Evolutionary conservation across 176 grass and related monocot species (phyloP).

Genomic region (Aegilops speltoides): DNA sequence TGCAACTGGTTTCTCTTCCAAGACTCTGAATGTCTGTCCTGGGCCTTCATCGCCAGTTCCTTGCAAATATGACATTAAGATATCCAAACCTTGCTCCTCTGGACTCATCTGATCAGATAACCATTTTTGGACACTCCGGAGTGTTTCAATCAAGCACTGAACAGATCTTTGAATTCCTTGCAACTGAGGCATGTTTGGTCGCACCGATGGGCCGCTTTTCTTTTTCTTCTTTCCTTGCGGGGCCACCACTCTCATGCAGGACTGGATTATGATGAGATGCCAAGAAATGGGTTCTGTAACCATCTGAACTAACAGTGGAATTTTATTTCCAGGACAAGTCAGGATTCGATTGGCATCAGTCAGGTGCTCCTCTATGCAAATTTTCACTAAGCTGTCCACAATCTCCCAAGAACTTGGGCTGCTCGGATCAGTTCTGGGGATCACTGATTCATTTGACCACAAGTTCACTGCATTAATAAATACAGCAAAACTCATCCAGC

Average conservation of each 20-base stretch:
- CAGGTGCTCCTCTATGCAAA: slow-evolving; percentile 58
- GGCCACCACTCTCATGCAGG: slow-evolving; percentile 55
- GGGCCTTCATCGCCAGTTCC: slow-evolving; percentile 41
- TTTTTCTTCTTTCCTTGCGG: slow-evolving; percentile 92
- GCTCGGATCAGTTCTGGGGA: slow-evolving; percentile 32
- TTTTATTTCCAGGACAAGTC: slow-evolving; percentile 58
- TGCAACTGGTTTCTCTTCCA: slow-evolving; percentile 54
- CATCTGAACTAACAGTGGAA: slow-evolving; percentile 68
- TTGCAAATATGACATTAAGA: slow-evolving; percentile 55
- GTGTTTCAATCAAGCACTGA: slow-evolving; percentile 47
- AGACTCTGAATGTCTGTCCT: slow-evolving; percentile 42
- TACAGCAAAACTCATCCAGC: slow-evolving; percentile 83
- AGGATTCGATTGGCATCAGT: slow-evolving; percentile 39
- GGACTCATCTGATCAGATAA: slow-evolving; percentile 58
- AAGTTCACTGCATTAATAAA: slow-evolving; percentile 96
- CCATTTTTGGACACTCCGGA: slow-evolving; percentile 56
- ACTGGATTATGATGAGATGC: slow-evolving; percentile 82
- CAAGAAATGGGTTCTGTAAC: slow-evolving; percentile 85
- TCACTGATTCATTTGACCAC: slow-evolving; percentile 38
- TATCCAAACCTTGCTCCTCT: slow-evolving; percentile 68
- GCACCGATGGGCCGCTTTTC: slow-evolving; percentile 55
- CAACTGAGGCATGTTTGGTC: slow-evolving; percentile 55
- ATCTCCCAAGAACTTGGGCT: slow-evolving; percentile 65
- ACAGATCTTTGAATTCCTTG: slow-evolving; percentile 61
- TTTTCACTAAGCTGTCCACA: slow-evolving; percentile 68